Base-by-base conservation (phyloP, 2,329 filamentous ascomycete genomes). In the Phoma sp. region DNA sequence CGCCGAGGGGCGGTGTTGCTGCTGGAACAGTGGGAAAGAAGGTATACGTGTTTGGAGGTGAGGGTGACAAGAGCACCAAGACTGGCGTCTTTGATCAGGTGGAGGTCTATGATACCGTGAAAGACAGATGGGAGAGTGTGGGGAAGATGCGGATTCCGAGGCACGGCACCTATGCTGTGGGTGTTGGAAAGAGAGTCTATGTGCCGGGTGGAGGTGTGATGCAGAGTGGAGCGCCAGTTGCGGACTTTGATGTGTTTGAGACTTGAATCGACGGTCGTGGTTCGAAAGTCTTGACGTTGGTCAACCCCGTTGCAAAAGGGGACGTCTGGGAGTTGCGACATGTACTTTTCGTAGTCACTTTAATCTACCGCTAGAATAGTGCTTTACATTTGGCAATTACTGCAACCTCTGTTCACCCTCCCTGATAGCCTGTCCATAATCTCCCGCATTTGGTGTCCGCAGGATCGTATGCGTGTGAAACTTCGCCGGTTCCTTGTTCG, bases 381-480 rank as follows among this genome's bases (percentile, higher is more conserved):
- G 12, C 9, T 8, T 25, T 5, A 17, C 29, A 24, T 35, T 6
- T 19, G 2, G 9, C 4, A 8, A 2, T 50, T 45, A 57, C 21
- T 43, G 21, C 27, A 72, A n/a, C 44, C 47, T 65, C 47, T 67
- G 55, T 3, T 50, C 46, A 1, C 27, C 57, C 13, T 59, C 64
- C 49, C 79, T 73, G 62, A 85, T 67, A 9, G 81, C 83, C 61
- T 80, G 83, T 0, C 90, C 90, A 70, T 93, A 93, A 69, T 94
- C 90, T 0, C 90, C 90, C 0, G 78, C 85, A 71, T 94, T 93
- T 0, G 90, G 90, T 29, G 85, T 87, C 32, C 90, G 76, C 59
- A 91, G 75, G 47, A 91, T 75, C 0, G 90, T 93, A 71, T 94
- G 90, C 21, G 91, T 89, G 64, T 94, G 90, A 64, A 91, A 94